Conservation (phyloP, 371 early-diverging fungal genomes). For the Mucor mucedo region DNA sequence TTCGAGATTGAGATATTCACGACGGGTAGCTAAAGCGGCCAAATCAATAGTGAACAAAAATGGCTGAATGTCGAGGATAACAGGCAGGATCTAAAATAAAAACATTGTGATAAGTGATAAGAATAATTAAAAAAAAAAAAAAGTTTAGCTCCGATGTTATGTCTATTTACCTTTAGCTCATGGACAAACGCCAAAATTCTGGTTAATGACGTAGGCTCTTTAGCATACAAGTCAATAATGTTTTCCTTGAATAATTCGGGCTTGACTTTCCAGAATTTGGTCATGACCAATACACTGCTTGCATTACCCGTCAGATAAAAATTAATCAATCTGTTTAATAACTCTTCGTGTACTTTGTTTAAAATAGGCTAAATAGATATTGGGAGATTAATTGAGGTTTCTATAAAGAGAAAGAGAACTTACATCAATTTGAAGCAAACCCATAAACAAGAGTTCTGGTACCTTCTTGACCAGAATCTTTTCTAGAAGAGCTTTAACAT, state of each 20-base stretch:
- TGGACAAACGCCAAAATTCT: constrained; percentile 84
- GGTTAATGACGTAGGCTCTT: constrained; percentile 73
- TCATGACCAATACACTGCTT: constrained; percentile 72
- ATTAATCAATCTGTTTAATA: constrained; percentile 68
- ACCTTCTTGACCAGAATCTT: constrained; percentile 61
- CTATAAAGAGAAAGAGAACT: neutral
- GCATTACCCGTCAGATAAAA: constrained; percentile 74
- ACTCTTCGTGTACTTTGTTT: constrained; percentile 70
- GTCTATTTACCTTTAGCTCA: constrained; percentile 71
- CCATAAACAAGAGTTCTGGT: constrained; percentile 81
- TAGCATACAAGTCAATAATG: constrained; percentile 74
- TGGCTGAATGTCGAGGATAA: constrained; percentile 73
- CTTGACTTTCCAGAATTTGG: constrained; percentile 76
- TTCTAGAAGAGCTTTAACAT: constrained; percentile 72
- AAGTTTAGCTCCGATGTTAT: neutral
- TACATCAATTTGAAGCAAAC: constrained; percentile 72
- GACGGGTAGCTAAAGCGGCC: constrained; percentile 81
- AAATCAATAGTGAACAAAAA: constrained; percentile 83
- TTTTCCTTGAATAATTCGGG: constrained; percentile 66
- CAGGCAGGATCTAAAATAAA: constrained; percentile 63
- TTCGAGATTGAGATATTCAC: constrained; percentile 84
- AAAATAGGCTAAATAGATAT: constrained; percentile 50
- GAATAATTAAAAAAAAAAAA: neutral
- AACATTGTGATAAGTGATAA: neutral
- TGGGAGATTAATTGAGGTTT: neutral